Base-by-base conservation (phyloP, 2,329 filamentous ascomycete species). In the Pestalotiopsis sp. region DNA sequence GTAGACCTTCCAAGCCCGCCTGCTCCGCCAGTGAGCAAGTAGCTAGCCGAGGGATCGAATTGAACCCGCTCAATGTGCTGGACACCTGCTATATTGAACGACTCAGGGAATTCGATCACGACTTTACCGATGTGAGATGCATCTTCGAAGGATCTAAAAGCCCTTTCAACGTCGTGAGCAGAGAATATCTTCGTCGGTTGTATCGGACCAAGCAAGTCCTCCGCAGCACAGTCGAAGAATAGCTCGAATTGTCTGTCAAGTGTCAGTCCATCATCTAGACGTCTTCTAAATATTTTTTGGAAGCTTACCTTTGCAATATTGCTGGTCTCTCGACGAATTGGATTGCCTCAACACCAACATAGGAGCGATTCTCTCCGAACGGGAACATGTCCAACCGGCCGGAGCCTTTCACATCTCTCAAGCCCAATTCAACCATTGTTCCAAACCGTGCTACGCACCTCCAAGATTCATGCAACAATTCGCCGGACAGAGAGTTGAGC, bases 71-170 rank as follows among this genome's bases (percentile, higher is more conserved):
- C 11, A 60, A 17, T 13, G 3, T 39, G 12, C 9, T 4, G 12
- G 17, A 39, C 12, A n/a, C 13, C 12, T 1, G 27, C 2, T n/a
- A n/a, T 41, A n/a, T 36, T 11, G 9, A 11, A 5, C 17, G 25
- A 3, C 14, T 17, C 20, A 27, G 14, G 25, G 9, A 36, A 25
- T 4, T 27, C 58, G 12, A 60, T 17, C 41, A 60, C 12, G 58
- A 31, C 45, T 14, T 27, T 45, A 0, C 80, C 81, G 11, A 80
- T 76, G 58, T 81, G 80, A 1, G 73, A 67, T 0, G 79, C 80
- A 14, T 71, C 73, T 65, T 81, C 78, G 76, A 82, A 77, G 58
- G 76, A 75, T 3, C 77, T 70, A 69, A 82, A 80, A 2, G 78
- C 79, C 2, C 79, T 72, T 6, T 71, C 69, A 1, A 79, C 69